Conservation (phyloP, 805 yeast species). For the Dipodascus geniculatus region DNA sequence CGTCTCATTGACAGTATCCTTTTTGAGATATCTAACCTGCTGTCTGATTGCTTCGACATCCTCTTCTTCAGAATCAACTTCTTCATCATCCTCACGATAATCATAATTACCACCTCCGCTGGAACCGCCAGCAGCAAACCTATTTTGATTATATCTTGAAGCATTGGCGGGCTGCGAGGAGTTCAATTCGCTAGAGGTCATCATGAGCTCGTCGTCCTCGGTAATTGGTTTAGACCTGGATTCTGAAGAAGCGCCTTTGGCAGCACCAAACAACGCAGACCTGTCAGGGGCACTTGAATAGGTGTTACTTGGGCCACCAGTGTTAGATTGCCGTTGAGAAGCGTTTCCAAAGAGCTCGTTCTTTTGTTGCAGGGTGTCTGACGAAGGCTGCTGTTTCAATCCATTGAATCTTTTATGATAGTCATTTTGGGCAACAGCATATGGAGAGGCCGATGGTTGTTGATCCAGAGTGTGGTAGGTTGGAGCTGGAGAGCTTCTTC, state of each 20-base stretch:
- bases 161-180: slow-evolving; percentile 6
- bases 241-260: slow-evolving; percentile 2
- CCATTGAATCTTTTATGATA: slow-evolving; percentile 10
- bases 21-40: slow-evolving; percentile 72
- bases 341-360: slow-evolving; percentile 6
- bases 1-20: slow-evolving; percentile 75
- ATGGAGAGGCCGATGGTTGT: slow-evolving; percentile 8
- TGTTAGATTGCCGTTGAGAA: slow-evolving; percentile 6
- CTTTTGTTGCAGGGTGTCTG: background rate
- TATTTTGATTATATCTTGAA: background rate
- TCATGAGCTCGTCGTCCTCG: slow-evolving; percentile 21
- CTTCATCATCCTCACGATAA: slow-evolving; percentile 2
- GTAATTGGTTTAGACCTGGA: background rate
- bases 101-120: slow-evolving; percentile 7
- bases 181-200: slow-evolving; percentile 16
- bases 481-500: slow-evolving; percentile 1
- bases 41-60: slow-evolving; percentile 80
- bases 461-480: background rate
- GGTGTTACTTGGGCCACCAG: background rate
- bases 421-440: slow-evolving; percentile 13
- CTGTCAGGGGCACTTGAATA: slow-evolving; percentile 11
- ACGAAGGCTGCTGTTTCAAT: background rate
- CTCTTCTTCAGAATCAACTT: slow-evolving; percentile 48
- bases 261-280: slow-evolving; percentile 20
- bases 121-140: background rate